Evolutionary conservation across 2,329 filamentous ascomycete genomes (phyloP).

Genomic region (Alternaria brassicae): DNA sequence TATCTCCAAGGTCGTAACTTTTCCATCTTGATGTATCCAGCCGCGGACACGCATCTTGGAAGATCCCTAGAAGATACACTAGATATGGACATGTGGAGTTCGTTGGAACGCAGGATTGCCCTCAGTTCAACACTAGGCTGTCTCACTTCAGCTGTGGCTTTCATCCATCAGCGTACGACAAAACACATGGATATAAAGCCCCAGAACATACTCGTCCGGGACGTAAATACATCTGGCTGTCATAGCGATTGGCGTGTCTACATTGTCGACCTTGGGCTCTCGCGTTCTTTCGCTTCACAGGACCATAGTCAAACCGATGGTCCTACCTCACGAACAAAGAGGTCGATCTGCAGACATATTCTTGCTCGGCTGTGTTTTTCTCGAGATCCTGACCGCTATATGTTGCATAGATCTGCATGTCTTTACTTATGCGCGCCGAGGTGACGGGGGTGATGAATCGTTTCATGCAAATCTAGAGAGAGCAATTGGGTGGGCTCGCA

Average conservation of each 20-base stretch:
- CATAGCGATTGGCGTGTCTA: conserved; percentile 16
- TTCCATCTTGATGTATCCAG: conserved; percentile 30
- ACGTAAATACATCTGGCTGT: no score
- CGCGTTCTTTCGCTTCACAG: conserved; percentile 18
- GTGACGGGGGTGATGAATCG: conserved; percentile 8
- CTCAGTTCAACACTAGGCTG: not conserved
- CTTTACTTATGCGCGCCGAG: conserved; percentile 10
- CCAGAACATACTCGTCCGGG: conserved; percentile 22
- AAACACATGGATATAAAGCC: conserved; percentile 37
- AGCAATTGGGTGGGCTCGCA: not conserved
- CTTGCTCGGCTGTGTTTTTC: conserved; percentile 26
- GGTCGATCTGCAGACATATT: conserved; percentile 30
- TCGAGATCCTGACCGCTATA: conserved; percentile 11
- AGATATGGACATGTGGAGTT: not conserved
- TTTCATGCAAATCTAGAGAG: conserved; percentile 13
- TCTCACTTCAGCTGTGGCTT: not conserved
- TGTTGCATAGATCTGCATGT: not conserved
- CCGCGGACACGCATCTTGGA: conserved; percentile 18
- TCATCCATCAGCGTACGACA: conserved; percentile 16
- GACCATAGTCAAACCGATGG: conserved; percentile 29
- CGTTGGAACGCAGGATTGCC: not conserved
- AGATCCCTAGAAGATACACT: conserved; percentile 22
- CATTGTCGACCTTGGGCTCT: conserved; percentile 32
- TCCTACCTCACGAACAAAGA: conserved; percentile 16
- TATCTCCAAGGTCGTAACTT: conserved; percentile 21